Evolutionary conservation across 495 filamentous ascomycete species (phyloP).

Genomic region (Pyrenopolyporus hunteri): DNA sequence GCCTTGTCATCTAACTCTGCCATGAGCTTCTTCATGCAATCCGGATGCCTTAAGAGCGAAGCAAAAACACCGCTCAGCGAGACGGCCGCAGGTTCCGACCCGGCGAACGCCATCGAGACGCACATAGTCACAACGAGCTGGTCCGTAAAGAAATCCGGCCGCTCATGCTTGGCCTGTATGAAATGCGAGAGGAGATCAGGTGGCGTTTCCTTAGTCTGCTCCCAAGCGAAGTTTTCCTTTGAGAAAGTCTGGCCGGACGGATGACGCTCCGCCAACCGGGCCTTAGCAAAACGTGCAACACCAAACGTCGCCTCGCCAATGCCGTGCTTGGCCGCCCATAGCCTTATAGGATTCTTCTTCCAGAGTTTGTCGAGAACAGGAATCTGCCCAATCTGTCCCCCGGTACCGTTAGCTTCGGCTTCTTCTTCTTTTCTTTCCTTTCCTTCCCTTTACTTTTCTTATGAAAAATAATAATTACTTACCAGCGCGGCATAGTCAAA

Average conservation of each 20-base stretch:
- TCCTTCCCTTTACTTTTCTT: no score
- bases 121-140: slow-evolving; percentile 58
- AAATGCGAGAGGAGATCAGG: slow-evolving; percentile 19
- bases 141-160: slow-evolving; percentile 57
- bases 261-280: slow-evolving; percentile 50
- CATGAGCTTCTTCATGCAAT: slow-evolving; percentile 48
- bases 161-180: slow-evolving; percentile 51
- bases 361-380: slow-evolving; percentile 46
- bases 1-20: slow-evolving; percentile 47
- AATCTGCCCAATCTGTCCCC: slow-evolving; percentile 26
- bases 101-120: slow-evolving; percentile 59
- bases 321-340: slow-evolving; percentile 52
- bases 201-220: slow-evolving; percentile 16
- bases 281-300: slow-evolving; percentile 52
- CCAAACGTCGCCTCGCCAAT: slow-evolving; percentile 48
- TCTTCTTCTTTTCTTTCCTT: not conserved
- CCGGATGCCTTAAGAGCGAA: slow-evolving; percentile 52
- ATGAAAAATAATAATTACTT: no score
- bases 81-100: slow-evolving; percentile 63
- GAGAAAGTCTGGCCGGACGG: slow-evolving; percentile 3
- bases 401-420: not conserved
- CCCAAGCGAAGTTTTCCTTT: slow-evolving; percentile 28
- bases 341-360: slow-evolving; percentile 27
- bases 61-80: slow-evolving; percentile 60
- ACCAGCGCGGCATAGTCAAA: slow-evolving; percentile 54